A percentile compares a stretch with the other conserved stretches of the same genome.
Evolutionary conservation across 352 stramenopile genomes (phyloP).

Genomic region (Stramenopiles sp.): DNA sequence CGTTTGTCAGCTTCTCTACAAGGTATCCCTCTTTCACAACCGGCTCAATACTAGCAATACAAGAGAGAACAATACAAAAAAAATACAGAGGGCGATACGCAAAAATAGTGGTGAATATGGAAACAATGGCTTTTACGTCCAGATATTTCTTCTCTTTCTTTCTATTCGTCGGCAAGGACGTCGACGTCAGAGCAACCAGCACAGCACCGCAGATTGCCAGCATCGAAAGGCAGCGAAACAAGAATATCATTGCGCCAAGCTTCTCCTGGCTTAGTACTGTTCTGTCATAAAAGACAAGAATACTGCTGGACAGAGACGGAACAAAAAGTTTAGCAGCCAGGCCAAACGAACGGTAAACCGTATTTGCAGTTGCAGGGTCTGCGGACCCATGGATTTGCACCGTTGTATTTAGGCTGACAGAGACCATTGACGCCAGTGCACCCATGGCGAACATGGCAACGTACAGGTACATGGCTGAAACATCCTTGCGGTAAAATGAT

Average conservation of each 20-base stretch:
- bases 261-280: neutral
- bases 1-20: too few relatives aligned
- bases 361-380: neutral
- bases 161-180: neutral
- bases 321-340: neutral
- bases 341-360: neutral
- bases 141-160: neutral
- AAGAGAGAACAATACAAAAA: neutral
- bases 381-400: neutral
- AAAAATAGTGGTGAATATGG: neutral
- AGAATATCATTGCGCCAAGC: neutral
- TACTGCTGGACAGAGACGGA: neutral
- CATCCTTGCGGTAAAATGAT: neutral
- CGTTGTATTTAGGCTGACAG: conserved; percentile 2
- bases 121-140: neutral
- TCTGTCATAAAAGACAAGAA: neutral
- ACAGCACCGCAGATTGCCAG: too few relatives aligned
- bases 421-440: neutral
- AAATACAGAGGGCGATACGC: neutral
- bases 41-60: neutral
- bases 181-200: neutral
- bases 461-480: neutral
- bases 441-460: neutral
- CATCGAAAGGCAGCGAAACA: neutral
- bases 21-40: neutral